Base-by-base conservation (phyloP, 345 rosid genomes). In the Anastatica hierochuntica region DNA sequence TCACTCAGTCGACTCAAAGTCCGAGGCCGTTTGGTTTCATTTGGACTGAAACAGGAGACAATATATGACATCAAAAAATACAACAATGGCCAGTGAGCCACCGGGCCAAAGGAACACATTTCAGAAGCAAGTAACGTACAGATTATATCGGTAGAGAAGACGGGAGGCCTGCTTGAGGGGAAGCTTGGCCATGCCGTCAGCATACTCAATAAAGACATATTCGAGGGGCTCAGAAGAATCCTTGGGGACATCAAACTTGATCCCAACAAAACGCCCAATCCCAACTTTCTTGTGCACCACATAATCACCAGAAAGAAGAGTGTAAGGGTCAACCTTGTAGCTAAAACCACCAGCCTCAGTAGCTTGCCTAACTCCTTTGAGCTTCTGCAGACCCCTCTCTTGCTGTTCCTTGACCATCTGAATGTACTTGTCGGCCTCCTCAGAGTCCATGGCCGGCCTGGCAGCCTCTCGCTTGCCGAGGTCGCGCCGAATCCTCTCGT, bases 131-230 rank as follows among this genome's bases (percentile, higher is more conserved):
- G 45, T 23, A 30, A 56, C 78, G 71, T 59, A 87, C 96, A 90
- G 84, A 74, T 63, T 79, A 61, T 82, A 90, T 50, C 98, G 87
- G 66, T 90, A 90, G 66, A 90, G 92, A 79, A 84, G 56, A 45
- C 86, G 86, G 38, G 85, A 71, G 56, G 96, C 98, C 75, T 87
- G 95, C 65, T 79, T 75, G 60, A 90, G 80, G 16, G 96, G 92
- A 69, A 90, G 94, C 74, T 87, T 90, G 27, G 98, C 98, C 92
- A 90, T 90, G 34, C 95, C 96, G 67, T 90, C 98, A 2, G 96
- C 87, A 59, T 80, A 87, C 76, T 90, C 95, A 8, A 90, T 84
- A 35, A 82, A 90, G 53, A 80, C 89, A 46, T 79, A 90, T 54
- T 90, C 98, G 40, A 70, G 54, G 20, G 92, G 82, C 66, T 71